phyloP scores from a whole-genome alignment of 2,329 filamentous ascomycete genomes.

The Pseudocercospora macadamiae region DNA sequence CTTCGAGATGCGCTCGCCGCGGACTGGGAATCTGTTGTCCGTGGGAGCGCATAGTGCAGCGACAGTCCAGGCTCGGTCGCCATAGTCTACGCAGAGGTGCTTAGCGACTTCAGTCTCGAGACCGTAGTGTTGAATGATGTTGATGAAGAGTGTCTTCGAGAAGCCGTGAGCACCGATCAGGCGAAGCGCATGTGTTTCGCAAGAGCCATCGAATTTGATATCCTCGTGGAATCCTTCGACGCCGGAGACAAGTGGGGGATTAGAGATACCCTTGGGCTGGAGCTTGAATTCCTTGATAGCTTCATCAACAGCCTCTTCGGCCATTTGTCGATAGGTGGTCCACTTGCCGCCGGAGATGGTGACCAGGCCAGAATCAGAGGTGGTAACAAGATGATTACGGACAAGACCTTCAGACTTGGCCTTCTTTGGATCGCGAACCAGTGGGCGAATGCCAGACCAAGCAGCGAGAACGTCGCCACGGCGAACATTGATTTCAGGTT shows the following conservation, averaged over 20 bases:
- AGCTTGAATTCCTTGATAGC: slow-evolving; percentile 72
- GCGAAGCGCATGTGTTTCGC: slow-evolving; percentile 81
- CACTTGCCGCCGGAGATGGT: slow-evolving; percentile 90
- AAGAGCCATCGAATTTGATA: slow-evolving; percentile 70
- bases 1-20: slow-evolving; percentile 75
- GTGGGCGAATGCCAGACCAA: slow-evolving; percentile 84
- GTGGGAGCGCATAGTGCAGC: slow-evolving; percentile 78
- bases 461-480: slow-evolving; percentile 86
- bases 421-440: slow-evolving; percentile 84
- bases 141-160: slow-evolving; percentile 91
- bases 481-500: slow-evolving; percentile 81
- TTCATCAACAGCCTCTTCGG: slow-evolving; percentile 83
- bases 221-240: slow-evolving; percentile 72
- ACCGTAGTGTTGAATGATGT: slow-evolving; percentile 89
- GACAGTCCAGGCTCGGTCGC: slow-evolving; percentile 90
- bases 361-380: slow-evolving; percentile 76
- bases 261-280: slow-evolving; percentile 57
- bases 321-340: slow-evolving; percentile 94
- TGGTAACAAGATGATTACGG: slow-evolving; percentile 80
- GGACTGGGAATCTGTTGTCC: slow-evolving; percentile 76
- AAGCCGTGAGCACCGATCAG: slow-evolving; percentile 84
- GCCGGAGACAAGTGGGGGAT: slow-evolving; percentile 66
- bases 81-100: slow-evolving; percentile 84
- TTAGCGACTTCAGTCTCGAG: slow-evolving; percentile 90
- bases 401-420: slow-evolving; percentile 85